Base-by-base conservation (phyloP, 169 alveolate species). In the Plasmodium coatneyi region DNA sequence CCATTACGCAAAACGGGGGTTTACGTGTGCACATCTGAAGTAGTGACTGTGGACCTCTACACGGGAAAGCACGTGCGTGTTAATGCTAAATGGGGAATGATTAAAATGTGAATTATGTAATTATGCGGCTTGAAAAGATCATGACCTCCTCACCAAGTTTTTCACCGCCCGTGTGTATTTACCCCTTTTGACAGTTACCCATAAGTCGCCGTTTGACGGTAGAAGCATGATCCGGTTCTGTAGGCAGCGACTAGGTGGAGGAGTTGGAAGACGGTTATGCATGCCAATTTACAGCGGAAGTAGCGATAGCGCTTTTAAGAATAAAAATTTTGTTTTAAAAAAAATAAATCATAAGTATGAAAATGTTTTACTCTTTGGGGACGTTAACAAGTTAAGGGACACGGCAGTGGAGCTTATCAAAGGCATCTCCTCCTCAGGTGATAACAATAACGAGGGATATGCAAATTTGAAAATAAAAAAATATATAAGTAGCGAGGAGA, bases 261-360 rank as follows among this genome's bases (percentile, higher is more conserved):
- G 93, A 19, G 93, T 86, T 25, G 93, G 93, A 32, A 74, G 93
- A 56, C 36, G 93, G 28, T 54, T 86, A 16, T 86, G 93, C 43
- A 86, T 86, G 93, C 93, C 93, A 3, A 86, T 74, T 86, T 86
- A 86, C 60, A 86, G 93, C 22, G 93, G 93, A 12, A 86, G 86
- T 22, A 86, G 93, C 32, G 93, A 86, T 43, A 74, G 93, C 43
- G 80, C 80, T 54, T 86, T 49, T 86, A 86, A 86, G 46, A 70
- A 86, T 86, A 86, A 86, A 39, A 41, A 86, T 39, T 86, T 86
- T 86, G 93, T 86, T 74, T 86, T 86, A 86, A 86, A 78, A 86
- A 86, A 86, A 86, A 86, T 86, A 86, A 86, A 86, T 74, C 93
- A 86, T 74, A 86, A 86, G 66, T 86, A 86, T 70, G 93, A 86